Evolutionary conservation across 129 eudicot genomes (phyloP), one percentile per base, ranked within the genome.

Genomic region (Flaveria sonorensis): DNA sequence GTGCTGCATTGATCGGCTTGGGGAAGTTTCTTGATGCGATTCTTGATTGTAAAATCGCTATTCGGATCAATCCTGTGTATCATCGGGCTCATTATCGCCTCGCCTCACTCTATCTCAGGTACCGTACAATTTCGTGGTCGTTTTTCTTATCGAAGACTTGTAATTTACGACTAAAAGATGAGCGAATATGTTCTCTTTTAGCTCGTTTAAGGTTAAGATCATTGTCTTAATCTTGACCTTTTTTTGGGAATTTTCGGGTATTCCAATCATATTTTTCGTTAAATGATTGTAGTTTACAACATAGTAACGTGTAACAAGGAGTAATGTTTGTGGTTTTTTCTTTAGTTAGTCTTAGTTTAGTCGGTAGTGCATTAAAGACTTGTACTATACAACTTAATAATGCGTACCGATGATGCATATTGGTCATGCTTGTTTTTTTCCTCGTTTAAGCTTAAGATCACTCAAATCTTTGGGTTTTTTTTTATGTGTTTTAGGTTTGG

Each of bases 61-160:
- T 93, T 30, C 79, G 86, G 20, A 80, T 93, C 7, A 84, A 93
- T 32, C 89, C 96, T 57, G 65, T 66, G 13, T 90, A 93, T 79
- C 88, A 80, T n/a, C 87, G 92, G 20, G 98, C 96, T 70, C 96
- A 93, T 76, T 83, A 55, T 59, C 90, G 98, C 15, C 89, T 93
- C 10, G 98, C 89, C 0, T 85, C 83, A 48, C 82, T 93, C 10
- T 88, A 88, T 79, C 63, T 88, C 70, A 88, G 95, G 96, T 92
- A 78, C 10, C 2, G 0, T 3, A 16, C 6, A 12, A 16, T 70
- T 7, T 2, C 19, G 10, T 65, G 1, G 8, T 19, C 15, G 9
- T 14, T 20, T 55, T 40, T 23, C n/a, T 7, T 71, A 47, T 61
- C 39, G 10, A 23, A 15, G 59, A 23, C 60, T 15, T 74, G 43